phyloP scores from a whole-genome alignment of 345 rosid genomes.

The Salix suchowensis region DNA sequence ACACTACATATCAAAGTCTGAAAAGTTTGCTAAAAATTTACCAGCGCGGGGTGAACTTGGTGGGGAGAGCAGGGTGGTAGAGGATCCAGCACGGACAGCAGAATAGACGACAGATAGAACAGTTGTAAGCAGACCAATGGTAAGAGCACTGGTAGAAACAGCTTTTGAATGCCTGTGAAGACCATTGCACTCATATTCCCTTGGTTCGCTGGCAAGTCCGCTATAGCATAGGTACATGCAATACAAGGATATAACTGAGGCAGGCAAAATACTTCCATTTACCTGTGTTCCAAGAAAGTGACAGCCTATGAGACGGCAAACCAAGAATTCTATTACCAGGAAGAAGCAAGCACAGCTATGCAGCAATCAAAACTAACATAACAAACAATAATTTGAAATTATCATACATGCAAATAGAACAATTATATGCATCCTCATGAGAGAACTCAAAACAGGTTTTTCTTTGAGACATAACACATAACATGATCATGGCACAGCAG shows the following conservation, averaged over 20 bases:
- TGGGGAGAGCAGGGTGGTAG: slow-evolving; percentile 74
- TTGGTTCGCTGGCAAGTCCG: slow-evolving; percentile 95
- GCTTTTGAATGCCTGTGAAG: slow-evolving; percentile 90
- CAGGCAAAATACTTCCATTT: slow-evolving; percentile 88
- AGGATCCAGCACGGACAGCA: slow-evolving; percentile 98
- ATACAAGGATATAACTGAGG: slow-evolving; percentile 83
- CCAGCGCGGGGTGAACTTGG: slow-evolving; percentile 96
- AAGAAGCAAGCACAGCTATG: background rate
- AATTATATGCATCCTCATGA: background rate
- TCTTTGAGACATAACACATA: background rate
- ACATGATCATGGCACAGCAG: background rate
- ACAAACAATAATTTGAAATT: background rate
- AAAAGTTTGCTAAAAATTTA: slow-evolving; percentile 7
- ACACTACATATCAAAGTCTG: background rate
- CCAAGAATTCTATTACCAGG: background rate
- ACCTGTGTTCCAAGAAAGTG: slow-evolving; percentile 47
- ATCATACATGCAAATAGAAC: background rate
- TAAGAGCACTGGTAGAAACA: slow-evolving; percentile 80
- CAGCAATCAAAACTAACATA: background rate
- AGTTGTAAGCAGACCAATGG: slow-evolving; percentile 81
- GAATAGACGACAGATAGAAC: slow-evolving; percentile 92
- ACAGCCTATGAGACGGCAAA: background rate
- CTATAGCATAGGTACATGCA: slow-evolving; percentile 97
- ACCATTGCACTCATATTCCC: slow-evolving; percentile 89
- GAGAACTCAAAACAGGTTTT: background rate